These are phyloP conservation scores for Xylaria sp. DNA, from an alignment of 2,329 filamentous ascomycete genomes.

Conservation along the genomic window DNA sequence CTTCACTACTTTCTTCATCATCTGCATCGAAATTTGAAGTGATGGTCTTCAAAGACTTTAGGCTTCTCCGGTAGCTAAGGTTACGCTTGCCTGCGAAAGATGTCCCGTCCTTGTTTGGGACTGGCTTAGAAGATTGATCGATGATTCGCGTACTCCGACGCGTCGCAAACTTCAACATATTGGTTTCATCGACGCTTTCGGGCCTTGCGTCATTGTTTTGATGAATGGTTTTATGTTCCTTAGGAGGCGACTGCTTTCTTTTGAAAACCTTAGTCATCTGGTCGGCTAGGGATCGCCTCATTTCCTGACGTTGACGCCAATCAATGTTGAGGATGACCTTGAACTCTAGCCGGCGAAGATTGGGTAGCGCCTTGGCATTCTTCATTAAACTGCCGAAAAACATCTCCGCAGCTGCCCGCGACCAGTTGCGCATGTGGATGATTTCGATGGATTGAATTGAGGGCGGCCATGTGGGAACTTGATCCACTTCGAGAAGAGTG, in stretches of 20 bases:
- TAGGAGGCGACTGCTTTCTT: slow-evolving; percentile 39
- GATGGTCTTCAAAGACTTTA: slow-evolving; percentile 36
- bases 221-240: slow-evolving; percentile 34
- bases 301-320: slow-evolving; percentile 83
- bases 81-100: slow-evolving; percentile 26
- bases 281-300: slow-evolving; percentile 81
- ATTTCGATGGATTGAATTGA: slow-evolving; percentile 78
- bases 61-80: slow-evolving; percentile 33
- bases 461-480: slow-evolving; percentile 82
- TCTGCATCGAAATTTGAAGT: slow-evolving; percentile 45
- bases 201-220: slow-evolving; percentile 19
- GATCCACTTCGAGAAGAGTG: slow-evolving; percentile 67
- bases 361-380: slow-evolving; percentile 70
- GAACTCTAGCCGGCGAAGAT: slow-evolving; percentile 76
- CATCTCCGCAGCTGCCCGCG: slow-evolving; percentile 72
- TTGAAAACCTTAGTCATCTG: slow-evolving; percentile 73
- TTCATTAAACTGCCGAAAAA: slow-evolving; percentile 84
- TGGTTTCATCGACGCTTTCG: slow-evolving; percentile 1
- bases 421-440: slow-evolving; percentile 80
- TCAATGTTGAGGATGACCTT: slow-evolving; percentile 81
- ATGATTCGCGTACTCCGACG: slow-evolving; percentile 48
- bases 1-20: slow-evolving; percentile 49
- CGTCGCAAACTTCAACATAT: slow-evolving; percentile 17
- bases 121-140: slow-evolving; percentile 33
- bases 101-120: slow-evolving; percentile 34